Evolutionary conservation across 2,329 filamentous ascomycete species (phyloP).

Genomic region (Diaporthe vaccinii): DNA sequence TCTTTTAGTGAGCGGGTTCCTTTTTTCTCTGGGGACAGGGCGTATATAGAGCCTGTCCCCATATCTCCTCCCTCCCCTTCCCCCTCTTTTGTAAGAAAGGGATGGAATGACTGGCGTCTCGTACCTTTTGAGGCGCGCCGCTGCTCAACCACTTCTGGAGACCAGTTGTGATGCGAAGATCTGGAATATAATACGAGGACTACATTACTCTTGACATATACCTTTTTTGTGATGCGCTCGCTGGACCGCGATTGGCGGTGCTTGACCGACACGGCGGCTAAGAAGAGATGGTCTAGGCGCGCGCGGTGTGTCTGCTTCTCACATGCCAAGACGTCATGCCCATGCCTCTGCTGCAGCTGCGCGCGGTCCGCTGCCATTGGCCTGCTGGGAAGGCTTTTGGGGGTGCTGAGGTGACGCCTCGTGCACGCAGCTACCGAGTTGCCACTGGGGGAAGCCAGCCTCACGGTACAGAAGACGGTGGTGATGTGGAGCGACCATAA

Average conservation of each 20-base stretch:
- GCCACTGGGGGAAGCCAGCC: neutral
- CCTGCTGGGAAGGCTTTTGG: neutral
- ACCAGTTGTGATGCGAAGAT: neutral
- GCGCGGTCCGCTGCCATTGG: neutral
- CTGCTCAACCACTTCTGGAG: neutral
- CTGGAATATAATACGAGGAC: constrained; percentile 10
- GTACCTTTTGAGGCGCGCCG: neutral
- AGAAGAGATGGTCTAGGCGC: neutral
- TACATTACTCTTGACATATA: neutral
- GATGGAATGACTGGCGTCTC: neutral
- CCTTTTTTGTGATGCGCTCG: neutral
- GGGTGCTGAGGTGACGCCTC: neutral
- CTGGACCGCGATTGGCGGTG: neutral
- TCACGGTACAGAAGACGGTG: neutral
- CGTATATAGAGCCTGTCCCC: constrained; percentile 3
- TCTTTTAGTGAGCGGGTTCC: neutral
- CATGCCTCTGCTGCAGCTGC: neutral
- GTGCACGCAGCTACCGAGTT: neutral
- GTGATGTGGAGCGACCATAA: neutral
- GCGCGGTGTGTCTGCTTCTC: neutral
- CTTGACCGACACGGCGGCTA: neutral
- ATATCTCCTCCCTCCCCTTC: neutral
- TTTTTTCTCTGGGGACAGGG: neutral
- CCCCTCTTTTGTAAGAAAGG: neutral
- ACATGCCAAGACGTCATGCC: neutral